Base-by-base conservation (phyloP, 73 alveolate species). In the Effrenium voratum region DNA sequence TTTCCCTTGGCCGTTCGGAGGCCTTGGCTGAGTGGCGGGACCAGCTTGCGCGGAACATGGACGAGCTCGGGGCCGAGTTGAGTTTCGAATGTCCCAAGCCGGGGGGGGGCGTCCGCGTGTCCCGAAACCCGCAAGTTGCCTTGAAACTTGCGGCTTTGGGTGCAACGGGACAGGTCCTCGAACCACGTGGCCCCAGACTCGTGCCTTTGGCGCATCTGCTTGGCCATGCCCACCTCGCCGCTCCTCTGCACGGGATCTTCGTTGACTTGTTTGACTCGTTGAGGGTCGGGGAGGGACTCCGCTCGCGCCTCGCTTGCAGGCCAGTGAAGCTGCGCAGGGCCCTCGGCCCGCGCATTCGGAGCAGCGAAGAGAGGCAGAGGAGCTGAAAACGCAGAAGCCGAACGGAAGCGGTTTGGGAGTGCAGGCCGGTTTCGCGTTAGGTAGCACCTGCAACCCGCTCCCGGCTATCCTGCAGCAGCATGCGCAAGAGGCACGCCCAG, bases 151-250 rank as follows among this genome's bases (percentile, higher is more conserved):
- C 38, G 34, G 38, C 6, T 10, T 19, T 76, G 41, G 34, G 44
- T 45, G 28, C 28, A 0, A 38, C 66, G 8, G 1, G 49, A 0
- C 22, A 90, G 97, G 97, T 90, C 97, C 13, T 28, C 68, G 46
- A 90, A 90, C 97, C 68, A 38, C 66, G 81, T 92, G 41, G 98
- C 98, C 49, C 98, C 98, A 5, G 98, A 92, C 34, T 91, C 98
- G 12, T 92, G 98, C 45, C 98, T 92, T 28, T 92, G 98, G 98
- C 98, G 98, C 30, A 79, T 92, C 32, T 72, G 82, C 81, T 92
- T 92, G 8, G 98, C 98, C 44, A 92, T 92, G 98, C 98, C 98
- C 76, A 92, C 98, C 15, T 50, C 98, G 87, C 59, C 38, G 2
- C 52, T 40, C 24, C n/a, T n/a, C n/a, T n/a, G n/a, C n/a, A n/a